Evolutionary conservation across 192 early-diverging fungal species (phyloP).

Genomic region (Mortierella hygrophila): DNA sequence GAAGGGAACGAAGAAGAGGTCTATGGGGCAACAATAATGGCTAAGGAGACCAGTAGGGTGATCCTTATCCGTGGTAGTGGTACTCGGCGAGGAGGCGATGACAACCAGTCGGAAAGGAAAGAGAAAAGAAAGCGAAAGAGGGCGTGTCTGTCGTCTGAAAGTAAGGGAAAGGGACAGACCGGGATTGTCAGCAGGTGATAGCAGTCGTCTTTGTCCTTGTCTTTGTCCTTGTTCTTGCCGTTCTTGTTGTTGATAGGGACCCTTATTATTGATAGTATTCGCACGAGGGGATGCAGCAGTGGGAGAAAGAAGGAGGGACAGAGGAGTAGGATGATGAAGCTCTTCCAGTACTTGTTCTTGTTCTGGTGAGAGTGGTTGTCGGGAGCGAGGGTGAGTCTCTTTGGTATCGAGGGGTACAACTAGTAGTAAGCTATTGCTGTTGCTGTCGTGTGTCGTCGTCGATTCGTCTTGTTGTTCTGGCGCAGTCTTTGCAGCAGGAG

Average conservation of each 20-base stretch:
- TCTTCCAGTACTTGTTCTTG: not conserved
- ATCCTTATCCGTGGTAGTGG: not conserved
- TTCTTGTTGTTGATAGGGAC: not conserved
- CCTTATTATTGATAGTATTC: not conserved
- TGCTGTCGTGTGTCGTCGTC: conserved; percentile 1
- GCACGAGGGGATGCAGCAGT: not conserved
- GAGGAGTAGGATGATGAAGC: not conserved
- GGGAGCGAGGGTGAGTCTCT: not conserved
- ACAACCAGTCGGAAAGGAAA: conserved; percentile 8
- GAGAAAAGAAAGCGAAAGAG: not conserved
- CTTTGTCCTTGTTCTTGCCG: not conserved
- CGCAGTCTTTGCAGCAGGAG: not conserved
- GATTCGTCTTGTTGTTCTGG: not conserved
- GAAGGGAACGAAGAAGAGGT: not conserved
- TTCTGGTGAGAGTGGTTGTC: not conserved
- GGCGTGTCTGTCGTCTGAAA: not conserved
- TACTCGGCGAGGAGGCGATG: not conserved
- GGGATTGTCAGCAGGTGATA: conserved; percentile 8
- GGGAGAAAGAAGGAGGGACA: not conserved
- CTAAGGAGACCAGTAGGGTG: too few relatives aligned
- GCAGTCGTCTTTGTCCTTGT: not conserved
- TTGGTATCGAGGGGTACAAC: too few relatives aligned
- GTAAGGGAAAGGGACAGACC: not conserved
- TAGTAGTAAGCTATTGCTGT: not conserved
- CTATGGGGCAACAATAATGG: not conserved